phyloP scores from a whole-genome alignment of 148 eudicot species.

The Selenicereus undatus region DNA sequence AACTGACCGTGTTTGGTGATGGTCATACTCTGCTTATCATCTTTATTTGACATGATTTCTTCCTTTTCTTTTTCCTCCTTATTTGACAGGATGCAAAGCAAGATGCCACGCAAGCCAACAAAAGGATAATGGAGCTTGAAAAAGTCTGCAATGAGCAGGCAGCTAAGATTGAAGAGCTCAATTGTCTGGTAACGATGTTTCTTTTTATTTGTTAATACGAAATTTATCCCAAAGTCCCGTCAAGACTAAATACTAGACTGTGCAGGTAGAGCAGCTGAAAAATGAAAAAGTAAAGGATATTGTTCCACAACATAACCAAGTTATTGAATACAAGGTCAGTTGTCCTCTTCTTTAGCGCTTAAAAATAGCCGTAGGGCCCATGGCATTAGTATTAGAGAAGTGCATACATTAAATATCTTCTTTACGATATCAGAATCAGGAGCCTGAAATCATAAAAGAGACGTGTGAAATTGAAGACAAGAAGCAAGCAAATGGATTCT shows the following conservation, averaged over 20 bases:
- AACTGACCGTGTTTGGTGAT: background rate
- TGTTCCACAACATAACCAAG: constrained; percentile 13
- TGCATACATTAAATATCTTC: background rate
- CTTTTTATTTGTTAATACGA: background rate
- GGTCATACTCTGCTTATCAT: background rate
- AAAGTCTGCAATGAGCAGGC: constrained; percentile 69
- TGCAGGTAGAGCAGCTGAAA: constrained; percentile 65
- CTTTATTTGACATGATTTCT: background rate
- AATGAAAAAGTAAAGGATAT: constrained; percentile 19
- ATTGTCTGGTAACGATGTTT: constrained; percentile 40
- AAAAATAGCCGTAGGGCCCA: background rate
- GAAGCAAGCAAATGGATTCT: constrained; percentile 24
- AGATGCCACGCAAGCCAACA: constrained; percentile 30
- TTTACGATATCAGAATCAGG: constrained; percentile 28
- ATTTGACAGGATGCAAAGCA: constrained; percentile 31
- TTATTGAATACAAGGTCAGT: constrained; percentile 51
- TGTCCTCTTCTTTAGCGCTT: background rate
- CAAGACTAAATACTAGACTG: background rate
- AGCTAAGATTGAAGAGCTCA: constrained; percentile 81
- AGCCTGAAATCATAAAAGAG: constrained; percentile 51
- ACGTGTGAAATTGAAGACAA: constrained; percentile 53
- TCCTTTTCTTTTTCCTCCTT: background rate
- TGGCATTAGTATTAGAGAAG: background rate
- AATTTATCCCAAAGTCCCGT: background rate
- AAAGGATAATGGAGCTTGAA: constrained; percentile 46